Percentiles rank a stretch among this genome's conserved stretches.
These are phyloP conservation scores for Raphanus sativus DNA, from an alignment of 345 rosid genomes.

Conservation along the genomic window DNA sequence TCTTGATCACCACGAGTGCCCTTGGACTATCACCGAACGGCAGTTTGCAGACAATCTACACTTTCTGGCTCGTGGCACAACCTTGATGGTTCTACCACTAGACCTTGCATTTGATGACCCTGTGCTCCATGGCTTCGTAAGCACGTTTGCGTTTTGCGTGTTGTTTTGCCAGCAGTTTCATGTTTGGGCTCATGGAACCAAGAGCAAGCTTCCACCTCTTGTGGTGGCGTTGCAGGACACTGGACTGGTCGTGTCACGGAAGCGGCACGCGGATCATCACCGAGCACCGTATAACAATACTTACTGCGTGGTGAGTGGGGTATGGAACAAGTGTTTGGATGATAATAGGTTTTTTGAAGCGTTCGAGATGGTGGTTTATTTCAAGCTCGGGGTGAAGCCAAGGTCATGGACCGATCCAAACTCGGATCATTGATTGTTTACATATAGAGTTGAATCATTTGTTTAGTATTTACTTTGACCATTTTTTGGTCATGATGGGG, in stretches of 20 bases:
- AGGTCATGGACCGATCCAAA: constrained; percentile 81
- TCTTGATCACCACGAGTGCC: constrained; percentile 90
- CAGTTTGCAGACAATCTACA: constrained; percentile 83
- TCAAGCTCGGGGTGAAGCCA: constrained; percentile 59
- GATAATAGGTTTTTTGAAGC: constrained; percentile 59
- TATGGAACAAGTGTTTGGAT: constrained; percentile 75
- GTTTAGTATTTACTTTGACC: not conserved
- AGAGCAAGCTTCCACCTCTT: constrained; percentile 66
- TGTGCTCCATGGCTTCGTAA: constrained; percentile 51
- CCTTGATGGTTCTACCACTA: constrained; percentile 63
- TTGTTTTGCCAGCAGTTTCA: constrained; percentile 94
- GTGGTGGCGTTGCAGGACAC: constrained; percentile 71
- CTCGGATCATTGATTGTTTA: constrained; percentile 3
- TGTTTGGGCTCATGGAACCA: constrained; percentile 89
- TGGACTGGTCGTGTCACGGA: constrained; percentile 66
- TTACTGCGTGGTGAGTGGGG: constrained; percentile 87
- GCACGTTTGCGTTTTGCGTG: constrained; percentile 63
- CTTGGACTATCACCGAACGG: constrained; percentile 81
- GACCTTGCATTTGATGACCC: constrained; percentile 54
- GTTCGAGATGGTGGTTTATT: constrained; percentile 68
- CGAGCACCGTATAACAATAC: constrained; percentile 76
- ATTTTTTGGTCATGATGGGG: not conserved
- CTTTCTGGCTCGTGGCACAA: constrained; percentile 54
- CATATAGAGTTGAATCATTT: not conserved
- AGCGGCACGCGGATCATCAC: constrained; percentile 71